These are phyloP conservation scores for Paraconiothyrium sp. DNA, from an alignment of 2,329 filamentous ascomycete genomes.

Conservation along the genomic window DNA sequence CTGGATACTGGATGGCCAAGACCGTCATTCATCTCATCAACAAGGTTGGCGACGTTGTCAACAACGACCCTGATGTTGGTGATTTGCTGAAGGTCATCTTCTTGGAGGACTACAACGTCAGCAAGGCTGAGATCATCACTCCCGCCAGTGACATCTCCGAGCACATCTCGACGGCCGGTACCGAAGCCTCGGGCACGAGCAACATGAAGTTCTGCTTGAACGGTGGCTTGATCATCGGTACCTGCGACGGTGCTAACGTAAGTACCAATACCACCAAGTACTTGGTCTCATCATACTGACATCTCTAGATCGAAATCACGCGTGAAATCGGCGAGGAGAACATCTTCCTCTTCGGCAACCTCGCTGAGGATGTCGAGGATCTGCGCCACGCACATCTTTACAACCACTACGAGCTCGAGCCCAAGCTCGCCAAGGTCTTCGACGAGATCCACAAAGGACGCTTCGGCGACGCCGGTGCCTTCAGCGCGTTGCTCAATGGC, in stretches of 20 bases:
- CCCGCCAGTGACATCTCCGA: constrained; percentile 97
- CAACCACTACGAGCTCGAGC: constrained; percentile 78
- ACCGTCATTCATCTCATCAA: constrained; percentile 98
- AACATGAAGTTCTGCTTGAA: constrained; percentile 99
- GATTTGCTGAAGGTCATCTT: constrained; percentile 97
- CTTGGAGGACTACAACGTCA: constrained; percentile 98
- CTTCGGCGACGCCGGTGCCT: constrained; percentile 82
- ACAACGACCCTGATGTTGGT: constrained; percentile 90
- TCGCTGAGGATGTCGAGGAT: constrained; percentile 96
- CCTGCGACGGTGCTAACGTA: constrained; percentile 96
- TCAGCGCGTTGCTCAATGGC: constrained; percentile 82
- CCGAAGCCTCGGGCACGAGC: constrained; percentile 85
- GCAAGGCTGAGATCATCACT: constrained; percentile 96
- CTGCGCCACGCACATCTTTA: constrained; percentile 91
- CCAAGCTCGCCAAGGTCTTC: constrained; percentile 82
- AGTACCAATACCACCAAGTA: constrained; percentile 51
- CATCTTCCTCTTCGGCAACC: constrained; percentile 97
- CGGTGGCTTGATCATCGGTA: constrained; percentile 95
- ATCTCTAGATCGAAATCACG: constrained; percentile 85
- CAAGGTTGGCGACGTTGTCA: constrained; percentile 87
- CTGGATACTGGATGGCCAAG: constrained; percentile 99
- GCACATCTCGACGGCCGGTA: constrained; percentile 97
- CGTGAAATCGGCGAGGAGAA: constrained; percentile 96
- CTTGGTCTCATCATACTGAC: constrained; percentile 11
- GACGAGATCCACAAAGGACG: constrained; percentile 78